Conservation (phyloP, 148 eudicot genomes). For the Rhododendron molle region DNA sequence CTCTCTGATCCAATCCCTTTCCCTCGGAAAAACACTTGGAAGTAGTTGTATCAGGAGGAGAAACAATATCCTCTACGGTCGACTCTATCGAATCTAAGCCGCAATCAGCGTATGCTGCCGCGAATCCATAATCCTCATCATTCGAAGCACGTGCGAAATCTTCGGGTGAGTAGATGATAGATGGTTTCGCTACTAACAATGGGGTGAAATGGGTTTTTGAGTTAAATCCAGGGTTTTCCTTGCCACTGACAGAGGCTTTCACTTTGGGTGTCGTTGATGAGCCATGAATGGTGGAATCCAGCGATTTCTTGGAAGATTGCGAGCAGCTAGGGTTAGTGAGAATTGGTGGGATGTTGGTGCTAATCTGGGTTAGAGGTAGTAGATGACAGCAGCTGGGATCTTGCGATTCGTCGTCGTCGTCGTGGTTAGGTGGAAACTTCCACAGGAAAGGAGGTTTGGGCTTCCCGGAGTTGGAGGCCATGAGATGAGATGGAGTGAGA, state of each 20-base stretch:
- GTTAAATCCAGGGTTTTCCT: constrained; percentile 16
- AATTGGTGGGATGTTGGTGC: background rate
- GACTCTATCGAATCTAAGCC: constrained; percentile 30
- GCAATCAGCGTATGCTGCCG: background rate
- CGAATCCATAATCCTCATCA: background rate
- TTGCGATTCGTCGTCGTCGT: constrained; percentile 22
- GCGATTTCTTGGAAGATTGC: constrained; percentile 15
- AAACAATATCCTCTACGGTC: background rate
- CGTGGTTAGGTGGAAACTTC: background rate
- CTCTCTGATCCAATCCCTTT: constrained; percentile 8
- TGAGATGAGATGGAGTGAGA: background rate
- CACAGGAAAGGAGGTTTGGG: background rate
- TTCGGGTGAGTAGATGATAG: background rate
- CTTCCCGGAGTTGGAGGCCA: background rate
- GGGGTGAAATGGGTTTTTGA: background rate
- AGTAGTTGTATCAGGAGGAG: background rate
- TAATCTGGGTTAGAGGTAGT: constrained; percentile 2
- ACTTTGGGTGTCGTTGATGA: constrained; percentile 15
- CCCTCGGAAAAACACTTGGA: background rate
- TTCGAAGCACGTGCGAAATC: background rate
- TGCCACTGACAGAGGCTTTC: constrained; percentile 9
- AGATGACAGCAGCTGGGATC: constrained; percentile 14
- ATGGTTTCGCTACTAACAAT: background rate
- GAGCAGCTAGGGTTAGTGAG: background rate
- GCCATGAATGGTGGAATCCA: background rate